These are phyloP conservation scores for Phialemoniopsis sp. DNA, from an alignment of 2,329 filamentous ascomycete species.

Conservation along the genomic window DNA sequence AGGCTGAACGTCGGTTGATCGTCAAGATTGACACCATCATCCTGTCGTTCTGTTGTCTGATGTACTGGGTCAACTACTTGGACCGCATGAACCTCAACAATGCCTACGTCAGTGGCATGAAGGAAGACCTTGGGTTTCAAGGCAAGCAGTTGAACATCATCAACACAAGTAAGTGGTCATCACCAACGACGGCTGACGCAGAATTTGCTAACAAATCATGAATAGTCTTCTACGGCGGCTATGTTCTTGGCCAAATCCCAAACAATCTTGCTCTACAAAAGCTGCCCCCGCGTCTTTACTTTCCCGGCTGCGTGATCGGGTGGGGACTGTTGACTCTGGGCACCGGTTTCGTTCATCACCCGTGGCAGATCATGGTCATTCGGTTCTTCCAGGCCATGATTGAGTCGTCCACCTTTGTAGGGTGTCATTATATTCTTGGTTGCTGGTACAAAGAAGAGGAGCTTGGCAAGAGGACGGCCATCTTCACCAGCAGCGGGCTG, in stretches of 20 bases:
- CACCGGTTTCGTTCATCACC: conserved; percentile 4
- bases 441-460: conserved; percentile 4
- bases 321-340: conserved; percentile 4
- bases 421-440: conserved; percentile 2
- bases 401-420: conserved; percentile 1
- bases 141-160: conserved; percentile 7
- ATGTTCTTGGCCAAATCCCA: conserved; percentile 5
- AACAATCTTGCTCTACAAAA: conserved; percentile 5
- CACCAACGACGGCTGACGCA: neutral
- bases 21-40: conserved; percentile 6
- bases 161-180: conserved; percentile 8
- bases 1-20: conserved; percentile 2
- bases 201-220: neutral
- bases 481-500: conserved; percentile 2
- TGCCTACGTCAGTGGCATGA: conserved; percentile 6
- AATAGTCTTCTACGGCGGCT: conserved; percentile 6
- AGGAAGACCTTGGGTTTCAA: conserved; percentile 1
- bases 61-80: conserved; percentile 8
- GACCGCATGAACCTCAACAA: conserved; percentile 4
- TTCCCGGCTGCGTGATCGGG: neutral
- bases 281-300: conserved; percentile 2
- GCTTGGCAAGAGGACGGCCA: conserved; percentile 3
- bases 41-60: conserved; percentile 5
- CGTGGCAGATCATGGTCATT: conserved; percentile 2
- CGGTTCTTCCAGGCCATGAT: conserved; percentile 2